Base-by-base conservation (phyloP, 2,329 filamentous ascomycete species). In the Sporothrix brunneoviolacea region DNA sequence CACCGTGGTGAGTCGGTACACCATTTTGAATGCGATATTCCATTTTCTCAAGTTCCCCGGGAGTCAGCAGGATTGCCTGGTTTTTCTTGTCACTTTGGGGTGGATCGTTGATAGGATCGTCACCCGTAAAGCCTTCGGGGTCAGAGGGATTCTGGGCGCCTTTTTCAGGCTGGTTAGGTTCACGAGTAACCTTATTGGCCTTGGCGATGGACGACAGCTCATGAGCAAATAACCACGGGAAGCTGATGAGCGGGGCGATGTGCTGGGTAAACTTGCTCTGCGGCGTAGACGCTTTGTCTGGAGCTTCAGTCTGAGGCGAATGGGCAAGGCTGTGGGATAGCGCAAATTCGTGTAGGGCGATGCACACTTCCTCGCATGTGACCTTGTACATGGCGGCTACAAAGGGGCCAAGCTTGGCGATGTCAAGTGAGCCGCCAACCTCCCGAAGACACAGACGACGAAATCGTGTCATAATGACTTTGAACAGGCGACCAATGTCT, bases 311-410 rank as follows among this genome's bases (percentile, higher is more conserved):
- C 21, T 10, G 2, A 8, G 16, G 22, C 8, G 18, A 55, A 3
- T 33, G 43, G 6, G 9, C 33, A n/a, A 16, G n/a, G n/a, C 24
- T 13, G 5, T 18, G 44, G 10, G 6, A 10, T 6, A 49, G 15
- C 47, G 51, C 2, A 68, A 70, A 61, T 58, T 82, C 76, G 18
- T 70, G 65, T 4, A 84, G 65, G 0, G 83, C 83, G 24, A 74
- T 68, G 15, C 74, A 72, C 28, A 87, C 75, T 61, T 95, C 83
- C 47, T 84, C 73, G 33, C 83, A 80, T 0, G 91, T 95, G 22
- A 94, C 79, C 18, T 74, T 80, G 66, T 98, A 98, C 82, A 95
- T 93, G 40, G 90, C 91, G 1, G 86, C 84, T 8, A 91, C 81
- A 59, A 96, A 87, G 0, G 79, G 83, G 4, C 79, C 82, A 2